Evolutionary conservation across 441 rosid genomes (phyloP).

Genomic region (Corymbia citriodora): DNA sequence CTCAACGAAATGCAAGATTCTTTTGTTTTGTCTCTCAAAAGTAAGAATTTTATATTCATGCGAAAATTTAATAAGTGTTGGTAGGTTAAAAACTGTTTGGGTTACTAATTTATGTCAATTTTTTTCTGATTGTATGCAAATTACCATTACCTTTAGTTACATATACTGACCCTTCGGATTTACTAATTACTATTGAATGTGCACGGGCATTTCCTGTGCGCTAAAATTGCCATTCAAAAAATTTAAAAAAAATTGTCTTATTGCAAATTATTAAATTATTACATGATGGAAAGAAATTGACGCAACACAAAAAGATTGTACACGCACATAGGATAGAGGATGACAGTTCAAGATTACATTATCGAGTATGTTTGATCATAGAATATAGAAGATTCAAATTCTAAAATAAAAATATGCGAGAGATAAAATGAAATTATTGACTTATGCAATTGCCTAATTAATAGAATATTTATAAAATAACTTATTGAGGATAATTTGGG

Average conservation of each 20-base stretch:
- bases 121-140: not conserved
- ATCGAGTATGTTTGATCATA: not conserved
- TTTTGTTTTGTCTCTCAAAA: not conserved
- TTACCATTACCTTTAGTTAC: not conserved
- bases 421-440: not conserved
- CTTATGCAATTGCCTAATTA: not conserved
- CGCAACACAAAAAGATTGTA: not conserved
- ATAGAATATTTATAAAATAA: not conserved
- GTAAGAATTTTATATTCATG: not conserved
- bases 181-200: not conserved
- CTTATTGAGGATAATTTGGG: not conserved
- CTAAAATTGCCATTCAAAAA: not conserved
- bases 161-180: not conserved
- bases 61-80: not conserved
- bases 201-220: not conserved
- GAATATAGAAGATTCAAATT: not conserved
- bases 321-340: not conserved
- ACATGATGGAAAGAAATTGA: not conserved
- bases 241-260: not conserved
- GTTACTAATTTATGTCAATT: not conserved
- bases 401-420: not conserved
- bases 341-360: not conserved
- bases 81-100: not conserved
- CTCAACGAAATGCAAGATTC: not conserved
- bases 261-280: not conserved